Conservation (phyloP, 169 alveolate species). For the Eimeria maxima region DNA sequence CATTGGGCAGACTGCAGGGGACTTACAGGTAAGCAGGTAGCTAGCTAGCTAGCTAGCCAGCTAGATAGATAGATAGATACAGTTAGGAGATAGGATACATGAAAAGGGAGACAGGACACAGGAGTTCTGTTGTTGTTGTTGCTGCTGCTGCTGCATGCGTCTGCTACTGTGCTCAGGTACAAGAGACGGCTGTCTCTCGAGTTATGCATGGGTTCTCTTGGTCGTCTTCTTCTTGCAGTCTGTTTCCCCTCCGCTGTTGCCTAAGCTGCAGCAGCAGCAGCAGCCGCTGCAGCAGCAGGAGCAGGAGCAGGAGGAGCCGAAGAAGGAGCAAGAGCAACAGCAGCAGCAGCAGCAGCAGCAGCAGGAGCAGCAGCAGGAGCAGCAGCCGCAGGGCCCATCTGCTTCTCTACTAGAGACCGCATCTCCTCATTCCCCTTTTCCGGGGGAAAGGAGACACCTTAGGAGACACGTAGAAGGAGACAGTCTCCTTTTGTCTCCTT, state of each 20-base stretch:
- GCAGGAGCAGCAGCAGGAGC: too few relatives aligned
- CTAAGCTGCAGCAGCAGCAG: slow-evolving; percentile 32
- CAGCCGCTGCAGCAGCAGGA: too few relatives aligned
- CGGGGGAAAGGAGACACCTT: too few relatives aligned
- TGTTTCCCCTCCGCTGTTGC: slow-evolving; percentile 36
- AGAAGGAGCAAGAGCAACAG: too few relatives aligned
- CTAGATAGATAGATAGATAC: background rate
- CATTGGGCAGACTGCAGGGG: slow-evolving; percentile 68
- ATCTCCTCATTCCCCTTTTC: background rate
- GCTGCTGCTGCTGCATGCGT: background rate
- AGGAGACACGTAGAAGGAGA: background rate
- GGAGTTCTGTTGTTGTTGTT: too few relatives aligned
- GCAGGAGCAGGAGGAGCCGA: too few relatives aligned
- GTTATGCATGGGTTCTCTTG: slow-evolving; percentile 49
- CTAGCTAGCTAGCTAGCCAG: slow-evolving; percentile 22
- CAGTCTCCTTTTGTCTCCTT: background rate
- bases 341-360: too few relatives aligned
- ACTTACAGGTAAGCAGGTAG: slow-evolving; percentile 1
- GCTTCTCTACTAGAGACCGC: background rate
- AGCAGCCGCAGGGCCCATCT: too few relatives aligned
- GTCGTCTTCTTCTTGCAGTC: slow-evolving; percentile 19
- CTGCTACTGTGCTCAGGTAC: slow-evolving; percentile 23
- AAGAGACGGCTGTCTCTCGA: slow-evolving; percentile 42
- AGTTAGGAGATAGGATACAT: too few relatives aligned
- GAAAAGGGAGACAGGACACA: background rate